phyloP scores from a whole-genome alignment of 2,329 filamentous ascomycete species.

The Ascochyta koolunga region DNA sequence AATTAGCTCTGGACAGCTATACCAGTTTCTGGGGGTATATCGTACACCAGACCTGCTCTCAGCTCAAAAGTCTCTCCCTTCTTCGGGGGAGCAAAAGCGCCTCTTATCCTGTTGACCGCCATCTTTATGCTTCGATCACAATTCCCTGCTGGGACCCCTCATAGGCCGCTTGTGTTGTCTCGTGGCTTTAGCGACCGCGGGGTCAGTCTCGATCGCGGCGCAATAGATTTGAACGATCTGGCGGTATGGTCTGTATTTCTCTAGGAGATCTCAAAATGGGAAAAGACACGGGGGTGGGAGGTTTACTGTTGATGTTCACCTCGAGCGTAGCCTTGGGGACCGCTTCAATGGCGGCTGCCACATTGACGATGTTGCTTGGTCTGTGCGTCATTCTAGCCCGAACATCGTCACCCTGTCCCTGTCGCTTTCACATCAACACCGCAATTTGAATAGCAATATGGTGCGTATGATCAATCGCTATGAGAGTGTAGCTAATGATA shows the following conservation, averaged over 20 bases:
- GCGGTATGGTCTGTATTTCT: background rate
- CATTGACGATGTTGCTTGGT: constrained; percentile 29
- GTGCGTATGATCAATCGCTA: constrained; percentile 10
- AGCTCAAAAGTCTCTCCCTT: constrained; percentile 99
- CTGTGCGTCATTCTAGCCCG: constrained; percentile 28
- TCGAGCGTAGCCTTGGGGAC: constrained; percentile 25
- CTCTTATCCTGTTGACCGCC: constrained; percentile 95
- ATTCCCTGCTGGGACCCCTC: constrained; percentile 44
- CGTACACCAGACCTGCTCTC: constrained; percentile 82
- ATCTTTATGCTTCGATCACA: constrained; percentile 58
- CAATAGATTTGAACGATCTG: background rate
- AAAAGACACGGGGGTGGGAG: constrained; percentile 10
- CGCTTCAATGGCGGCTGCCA: constrained; percentile 32
- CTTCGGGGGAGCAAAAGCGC: constrained; percentile 87
- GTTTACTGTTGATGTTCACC: constrained; percentile 22
- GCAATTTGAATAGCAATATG: constrained; percentile 21
- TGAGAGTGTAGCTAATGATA: background rate
- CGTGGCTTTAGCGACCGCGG: constrained; percentile 4
- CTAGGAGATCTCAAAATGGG: background rate
- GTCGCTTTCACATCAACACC: constrained; percentile 8
- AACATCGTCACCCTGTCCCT: constrained; percentile 8
- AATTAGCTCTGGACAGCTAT: constrained; percentile 35
- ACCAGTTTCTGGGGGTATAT: constrained; percentile 5
- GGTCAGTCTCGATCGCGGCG: constrained; percentile 8
- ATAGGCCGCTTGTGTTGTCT: constrained; percentile 28